Conservation (phyloP, 1,284 basidiomycete genomes). For the Microbotryomycetes sp. region DNA sequence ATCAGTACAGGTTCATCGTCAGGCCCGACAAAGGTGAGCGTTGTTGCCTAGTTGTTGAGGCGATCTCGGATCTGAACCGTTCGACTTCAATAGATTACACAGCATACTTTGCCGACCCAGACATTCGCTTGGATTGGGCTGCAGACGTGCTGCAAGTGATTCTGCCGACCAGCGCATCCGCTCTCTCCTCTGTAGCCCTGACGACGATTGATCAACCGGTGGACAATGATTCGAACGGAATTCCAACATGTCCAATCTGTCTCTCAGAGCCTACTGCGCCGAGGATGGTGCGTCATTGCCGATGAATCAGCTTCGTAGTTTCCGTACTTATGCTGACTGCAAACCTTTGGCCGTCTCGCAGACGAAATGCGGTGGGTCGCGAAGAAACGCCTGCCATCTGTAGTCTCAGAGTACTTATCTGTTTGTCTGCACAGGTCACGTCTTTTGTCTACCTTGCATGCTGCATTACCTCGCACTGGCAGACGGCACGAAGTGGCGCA, state of each 20-base stretch:
- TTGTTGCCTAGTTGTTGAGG: neutral
- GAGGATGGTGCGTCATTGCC: conserved; percentile 95
- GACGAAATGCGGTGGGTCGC: conserved; percentile 29
- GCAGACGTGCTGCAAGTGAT: conserved; percentile 86
- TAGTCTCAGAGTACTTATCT: neutral
- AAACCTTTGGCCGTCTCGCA: conserved; percentile 16
- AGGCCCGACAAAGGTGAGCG: conserved; percentile 53
- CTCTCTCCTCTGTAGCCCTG: conserved; percentile 31
- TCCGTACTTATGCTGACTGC: conserved; percentile 17
- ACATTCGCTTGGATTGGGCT: conserved; percentile 72
- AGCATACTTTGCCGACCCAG: conserved; percentile 81
- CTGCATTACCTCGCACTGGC: conserved; percentile 69
- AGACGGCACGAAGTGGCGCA: conserved; percentile 70
- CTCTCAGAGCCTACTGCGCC: conserved; percentile 83
- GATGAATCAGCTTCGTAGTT: conserved; percentile 53
- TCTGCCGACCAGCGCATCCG: conserved; percentile 61
- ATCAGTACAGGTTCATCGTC: conserved; percentile 90
- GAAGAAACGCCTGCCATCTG: too few relatives aligned
- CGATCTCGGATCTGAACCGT: neutral
- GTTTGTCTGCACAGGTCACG: conserved; percentile 20
- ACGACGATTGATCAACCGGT: conserved; percentile 45
- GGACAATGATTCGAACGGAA: conserved; percentile 43
- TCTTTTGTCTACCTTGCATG: conserved; percentile 66
- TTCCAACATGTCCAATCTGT: conserved; percentile 85
- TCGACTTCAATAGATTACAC: conserved; percentile 67